Evolutionary conservation across 768 basidiomycete genomes (phyloP).

Genomic region (Leccinellum albellum): DNA sequence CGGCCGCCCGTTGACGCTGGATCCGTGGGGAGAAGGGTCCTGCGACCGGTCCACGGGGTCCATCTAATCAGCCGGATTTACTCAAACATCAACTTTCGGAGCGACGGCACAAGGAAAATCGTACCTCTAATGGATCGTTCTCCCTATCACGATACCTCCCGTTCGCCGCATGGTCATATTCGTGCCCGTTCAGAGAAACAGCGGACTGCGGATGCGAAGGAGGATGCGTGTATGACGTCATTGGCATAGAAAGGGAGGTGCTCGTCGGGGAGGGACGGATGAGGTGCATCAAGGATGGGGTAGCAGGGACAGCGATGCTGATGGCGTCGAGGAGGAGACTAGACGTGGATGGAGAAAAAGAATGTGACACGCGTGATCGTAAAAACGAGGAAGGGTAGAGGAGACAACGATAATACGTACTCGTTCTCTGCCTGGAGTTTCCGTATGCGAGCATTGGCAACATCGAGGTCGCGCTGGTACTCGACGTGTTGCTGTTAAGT

Average conservation of each 20-base stretch:
- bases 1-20: constrained; percentile 22
- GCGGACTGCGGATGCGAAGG: constrained; percentile 5
- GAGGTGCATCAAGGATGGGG: constrained; percentile 31
- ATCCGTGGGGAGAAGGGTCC: constrained; percentile 20
- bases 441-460: constrained; percentile 26
- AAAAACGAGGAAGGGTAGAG: not conserved
- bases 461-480: constrained; percentile 25
- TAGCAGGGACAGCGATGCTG: constrained; percentile 30
- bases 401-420: constrained; percentile 12
- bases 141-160: constrained; percentile 28
- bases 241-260: constrained; percentile 16
- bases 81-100: not conserved
- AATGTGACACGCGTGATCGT: not conserved
- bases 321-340: constrained; percentile 34
- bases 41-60: constrained; percentile 16
- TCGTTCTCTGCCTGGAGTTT: constrained; percentile 33
- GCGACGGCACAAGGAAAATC: not conserved
- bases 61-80: not conserved
- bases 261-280: constrained; percentile 26
- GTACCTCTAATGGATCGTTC: constrained; percentile 20
- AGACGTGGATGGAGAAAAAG: not conserved
- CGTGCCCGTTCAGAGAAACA: constrained; percentile 24
- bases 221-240: constrained; percentile 17
- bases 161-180: constrained; percentile 19
- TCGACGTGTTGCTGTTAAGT: constrained; percentile 20